A percentile compares a stretch with the other conserved stretches of the same genome.
phyloP scores from a whole-genome alignment of 2,329 filamentous ascomycete species.

The Bipolaris zeicola region DNA sequence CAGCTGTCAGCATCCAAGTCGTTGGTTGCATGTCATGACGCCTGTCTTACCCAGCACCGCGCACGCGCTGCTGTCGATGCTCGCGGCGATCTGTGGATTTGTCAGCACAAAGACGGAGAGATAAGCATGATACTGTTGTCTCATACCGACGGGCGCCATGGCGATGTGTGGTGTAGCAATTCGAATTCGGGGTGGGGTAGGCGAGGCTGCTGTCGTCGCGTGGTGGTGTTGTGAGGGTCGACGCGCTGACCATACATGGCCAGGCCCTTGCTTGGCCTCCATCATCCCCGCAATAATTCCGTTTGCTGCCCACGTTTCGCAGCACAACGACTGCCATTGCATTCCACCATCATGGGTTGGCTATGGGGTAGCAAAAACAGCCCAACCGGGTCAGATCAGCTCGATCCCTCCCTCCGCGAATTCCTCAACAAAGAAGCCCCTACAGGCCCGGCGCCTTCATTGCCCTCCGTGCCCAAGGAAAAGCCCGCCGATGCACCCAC shows the following conservation, averaged over 20 bases:
- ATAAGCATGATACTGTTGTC: background rate
- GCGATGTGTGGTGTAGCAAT: conserved; percentile 24
- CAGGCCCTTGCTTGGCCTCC: conserved; percentile 9
- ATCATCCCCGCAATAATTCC: conserved; percentile 21
- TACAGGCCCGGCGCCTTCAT: conserved; percentile 62
- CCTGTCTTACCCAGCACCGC: conserved; percentile 60
- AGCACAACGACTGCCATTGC: conserved; percentile 1
- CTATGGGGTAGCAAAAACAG: conserved; percentile 58
- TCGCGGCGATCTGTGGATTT: conserved; percentile 55
- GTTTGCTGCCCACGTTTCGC: conserved; percentile 4
- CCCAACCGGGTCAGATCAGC: conserved; percentile 65
- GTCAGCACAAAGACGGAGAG: conserved; percentile 8
- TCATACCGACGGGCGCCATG: conserved; percentile 45
- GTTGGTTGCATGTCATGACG: conserved; percentile 3
- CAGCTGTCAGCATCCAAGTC: conserved; percentile 25
- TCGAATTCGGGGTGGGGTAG: conserved; percentile 1
- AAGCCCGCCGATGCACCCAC: conserved; percentile 23
- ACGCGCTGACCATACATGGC: conserved; percentile 21
- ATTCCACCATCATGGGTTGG: conserved; percentile 66
- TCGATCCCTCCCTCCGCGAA: conserved; percentile 82
- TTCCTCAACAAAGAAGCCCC: conserved; percentile 85
- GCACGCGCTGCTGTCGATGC: conserved; percentile 62
- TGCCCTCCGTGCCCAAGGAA: conserved; percentile 38
- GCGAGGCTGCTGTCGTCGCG: conserved; percentile 18
- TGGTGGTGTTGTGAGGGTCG: conserved; percentile 30